Evolutionary conservation across 2,329 filamentous ascomycete genomes (phyloP), one percentile per base, ranked within the genome.

Genomic region (Hypomyces rosellus): DNA sequence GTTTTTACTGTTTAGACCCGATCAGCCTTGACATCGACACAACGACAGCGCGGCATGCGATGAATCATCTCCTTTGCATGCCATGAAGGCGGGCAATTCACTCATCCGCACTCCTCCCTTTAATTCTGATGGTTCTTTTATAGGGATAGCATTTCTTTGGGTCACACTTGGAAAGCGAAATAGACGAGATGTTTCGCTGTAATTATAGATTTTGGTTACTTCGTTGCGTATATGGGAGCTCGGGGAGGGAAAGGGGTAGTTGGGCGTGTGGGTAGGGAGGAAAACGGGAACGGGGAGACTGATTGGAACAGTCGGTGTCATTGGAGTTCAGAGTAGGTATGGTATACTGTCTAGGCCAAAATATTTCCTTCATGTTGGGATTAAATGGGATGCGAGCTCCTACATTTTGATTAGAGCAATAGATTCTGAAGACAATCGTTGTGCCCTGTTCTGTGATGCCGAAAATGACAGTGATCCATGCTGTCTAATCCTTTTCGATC

Each of bases 181-280:
- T 8, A 11, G 6, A 30, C 46, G 55, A 55, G 48, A 53, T 55
- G 57, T 52, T 59, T 62, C 58, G 54, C 52, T 62, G 58, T 62
- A 60, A 63, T 60, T 57, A 55, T 59, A 61, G 53, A 59, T 56
- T 63, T 51, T 64, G 63, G 59, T 52, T 63, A 59, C 54, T 58
- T 55, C 51, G 53, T 54, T 55, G 47, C 51, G 47, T 25, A 40
- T 47, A 50, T 50, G n/a, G 50, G 50, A 50, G 47, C 47, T 50
- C 18, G 42, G 50, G 42, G 38, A 42, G 39, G 46, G 37, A 38
- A 14, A 42, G 15, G 14, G 40, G 30, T 33, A 33, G 34, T 49
- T 52, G 47, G 47, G 42, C n/a, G 20, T 36, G n/a, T 40, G 30
- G 20, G 9, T 38, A 33, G 20, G 14, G 15, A 37, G 7, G 33